phyloP scores from a whole-genome alignment of 805 yeast genomes.

The Candida chilensis region DNA sequence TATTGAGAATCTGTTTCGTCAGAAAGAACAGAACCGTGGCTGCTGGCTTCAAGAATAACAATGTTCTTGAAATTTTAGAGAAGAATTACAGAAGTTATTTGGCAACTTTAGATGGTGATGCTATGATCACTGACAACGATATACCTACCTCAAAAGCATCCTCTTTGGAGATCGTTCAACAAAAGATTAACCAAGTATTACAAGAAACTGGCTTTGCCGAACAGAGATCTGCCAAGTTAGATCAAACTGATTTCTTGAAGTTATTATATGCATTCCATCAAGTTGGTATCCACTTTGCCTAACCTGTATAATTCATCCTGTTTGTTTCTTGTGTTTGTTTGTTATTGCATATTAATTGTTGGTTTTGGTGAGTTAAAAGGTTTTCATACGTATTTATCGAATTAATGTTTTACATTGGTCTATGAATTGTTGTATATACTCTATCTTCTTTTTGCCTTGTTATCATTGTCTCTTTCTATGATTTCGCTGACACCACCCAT shows the following conservation, averaged over 20 bases:
- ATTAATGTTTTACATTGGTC: constrained; percentile 1
- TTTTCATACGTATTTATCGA: no score
- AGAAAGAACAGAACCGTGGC: constrained; percentile 89
- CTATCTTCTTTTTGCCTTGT: constrained; percentile 46
- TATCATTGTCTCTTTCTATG: constrained; percentile 58
- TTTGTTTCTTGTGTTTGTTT: background rate
- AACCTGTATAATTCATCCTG: constrained; percentile 7
- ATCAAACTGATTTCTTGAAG: constrained; percentile 86
- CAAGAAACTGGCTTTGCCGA: constrained; percentile 74
- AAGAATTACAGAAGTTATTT: constrained; percentile 80
- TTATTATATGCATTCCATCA: constrained; percentile 90
- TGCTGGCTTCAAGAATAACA: constrained; percentile 82
- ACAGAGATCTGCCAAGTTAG: constrained; percentile 88
- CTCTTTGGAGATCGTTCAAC: constrained; percentile 43
- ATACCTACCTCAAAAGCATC: constrained; percentile 25
- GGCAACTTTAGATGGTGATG: constrained; percentile 34
- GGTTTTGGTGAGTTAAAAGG: no score
- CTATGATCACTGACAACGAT: constrained; percentile 32
- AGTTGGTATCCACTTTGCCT: constrained; percentile 95
- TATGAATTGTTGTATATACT: constrained; percentile 1
- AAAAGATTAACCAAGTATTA: constrained; percentile 65
- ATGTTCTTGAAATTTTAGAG: constrained; percentile 74
- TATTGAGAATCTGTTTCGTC: constrained; percentile 83
- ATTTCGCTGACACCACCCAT: constrained; percentile 87
- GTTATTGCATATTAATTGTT: no score